phyloP scores from a whole-genome alignment of 1,139 yeast species.

The Scheffersomyces stambukii region DNA sequence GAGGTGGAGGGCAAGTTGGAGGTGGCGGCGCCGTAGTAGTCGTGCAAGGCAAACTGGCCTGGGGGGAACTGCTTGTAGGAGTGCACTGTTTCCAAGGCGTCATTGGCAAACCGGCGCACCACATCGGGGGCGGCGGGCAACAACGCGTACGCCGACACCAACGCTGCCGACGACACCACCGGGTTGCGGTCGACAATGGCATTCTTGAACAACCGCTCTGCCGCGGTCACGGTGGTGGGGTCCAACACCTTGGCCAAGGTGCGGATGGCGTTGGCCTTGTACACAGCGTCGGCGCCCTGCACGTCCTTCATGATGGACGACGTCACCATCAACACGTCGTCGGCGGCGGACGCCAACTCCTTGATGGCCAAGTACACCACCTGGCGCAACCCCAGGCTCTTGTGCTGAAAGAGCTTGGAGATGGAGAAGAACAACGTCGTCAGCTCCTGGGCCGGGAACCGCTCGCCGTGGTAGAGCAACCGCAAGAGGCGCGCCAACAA shows the following conservation, averaged over 20 bases:
- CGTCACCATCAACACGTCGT: conserved; percentile 95
- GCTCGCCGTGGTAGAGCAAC: conserved; percentile 77
- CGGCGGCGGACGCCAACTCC: conserved; percentile 79
- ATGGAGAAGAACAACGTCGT: conserved; percentile 91
- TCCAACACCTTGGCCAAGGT: conserved; percentile 88
- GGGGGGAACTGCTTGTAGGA: conserved; percentile 67
- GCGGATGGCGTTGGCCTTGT: conserved; percentile 93
- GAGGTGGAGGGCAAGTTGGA: conserved; percentile 61
- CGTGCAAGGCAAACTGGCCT: conserved; percentile 51
- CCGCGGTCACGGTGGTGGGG: conserved; percentile 87
- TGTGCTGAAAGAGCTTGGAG: conserved; percentile 91
- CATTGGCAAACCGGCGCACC: conserved; percentile 90
- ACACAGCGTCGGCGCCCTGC: conserved; percentile 80
- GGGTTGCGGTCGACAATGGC: conserved; percentile 92
- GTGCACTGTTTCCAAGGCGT: conserved; percentile 81
- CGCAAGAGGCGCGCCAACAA: conserved; percentile 71
- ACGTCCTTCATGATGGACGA: conserved; percentile 97
- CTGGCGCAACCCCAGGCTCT: conserved; percentile 86
- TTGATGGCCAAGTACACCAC: conserved; percentile 91
- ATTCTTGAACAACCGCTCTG: conserved; percentile 88
- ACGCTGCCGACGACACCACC: conserved; percentile 85
- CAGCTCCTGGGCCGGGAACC: conserved; percentile 84
- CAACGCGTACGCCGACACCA: conserved; percentile 84
- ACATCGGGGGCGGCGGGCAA: conserved; percentile 88
- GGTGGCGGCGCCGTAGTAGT: conserved; percentile 48